Evolutionary conservation across 495 filamentous ascomycete species (phyloP).

Genomic region (Trichoderma erinaceum): DNA sequence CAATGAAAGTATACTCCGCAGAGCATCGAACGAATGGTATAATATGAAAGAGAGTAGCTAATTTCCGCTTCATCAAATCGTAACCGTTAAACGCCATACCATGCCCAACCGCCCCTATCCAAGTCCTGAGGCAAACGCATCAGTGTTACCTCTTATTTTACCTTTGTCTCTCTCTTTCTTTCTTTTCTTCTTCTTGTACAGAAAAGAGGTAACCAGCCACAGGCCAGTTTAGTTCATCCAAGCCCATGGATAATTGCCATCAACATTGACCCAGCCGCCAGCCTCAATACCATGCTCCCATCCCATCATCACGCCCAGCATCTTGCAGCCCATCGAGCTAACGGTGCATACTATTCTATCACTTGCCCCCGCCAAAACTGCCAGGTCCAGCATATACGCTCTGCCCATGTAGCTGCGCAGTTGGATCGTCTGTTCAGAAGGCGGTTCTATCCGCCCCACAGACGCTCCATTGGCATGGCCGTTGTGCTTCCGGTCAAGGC

Average conservation of each 20-base stretch:
- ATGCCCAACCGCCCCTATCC: not conserved
- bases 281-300: slow-evolving; percentile 59
- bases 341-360: slow-evolving; percentile 62
- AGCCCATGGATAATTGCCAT: slow-evolving; percentile 57
- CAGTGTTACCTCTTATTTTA: not conserved
- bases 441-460: slow-evolving; percentile 20
- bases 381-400: slow-evolving; percentile 66
- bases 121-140: not conserved
- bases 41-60: not conserved
- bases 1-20: not conserved
- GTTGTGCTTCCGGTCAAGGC: slow-evolving; percentile 32
- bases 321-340: slow-evolving; percentile 56
- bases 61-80: not conserved
- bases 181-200: not conserved
- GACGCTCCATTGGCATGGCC: slow-evolving; percentile 22
- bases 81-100: not conserved
- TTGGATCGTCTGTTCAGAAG: slow-evolving; percentile 47
- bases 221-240: slow-evolving; percentile 30
- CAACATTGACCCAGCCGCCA: slow-evolving; percentile 64
- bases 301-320: slow-evolving; percentile 73
- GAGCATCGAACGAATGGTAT: not conserved
- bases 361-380: slow-evolving; percentile 54
- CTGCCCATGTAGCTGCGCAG: slow-evolving; percentile 60
- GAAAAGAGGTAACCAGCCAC: not conserved
- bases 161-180: not conserved